Base-by-base conservation (phyloP, 2,329 filamentous ascomycete species). In the Trichoderma breve region DNA sequence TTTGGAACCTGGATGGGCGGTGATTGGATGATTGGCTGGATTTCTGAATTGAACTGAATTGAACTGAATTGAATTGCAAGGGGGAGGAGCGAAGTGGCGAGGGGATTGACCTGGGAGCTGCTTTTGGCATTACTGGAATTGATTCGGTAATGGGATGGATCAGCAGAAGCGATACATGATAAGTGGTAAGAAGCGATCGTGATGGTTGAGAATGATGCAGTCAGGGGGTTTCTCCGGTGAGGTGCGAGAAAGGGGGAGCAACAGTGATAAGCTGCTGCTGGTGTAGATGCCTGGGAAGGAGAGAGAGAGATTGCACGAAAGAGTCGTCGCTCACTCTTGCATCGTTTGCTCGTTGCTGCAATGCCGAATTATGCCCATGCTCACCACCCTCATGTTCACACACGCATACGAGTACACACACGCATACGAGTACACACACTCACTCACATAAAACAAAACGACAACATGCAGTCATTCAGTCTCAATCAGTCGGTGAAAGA, bases 91-190 rank as follows among this genome's bases (percentile, higher is more conserved):
- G 28, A 26, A 18, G 18, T 32, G 26, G 55, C 32, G 36, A 61
- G 58, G 43, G 18, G 36, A 12, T 21, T 47, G 30, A 28, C 47
- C 60, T 63, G 60, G 34, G 24, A 55, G 14, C 12, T 64, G 28
- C 24, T 26, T 58, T 43, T 43, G 24, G 14, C 39, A 53, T 70
- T 70, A 70, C 66, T 61, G 66, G 66, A 70, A 70, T 70, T 70
- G 57, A 70, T 70, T 70, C 66, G 66, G 66, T 62, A 70, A 70
- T 70, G 66, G 63, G n/a, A 69, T 70, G 66, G 63, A 6, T 6
- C 8, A 61, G 34, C 39, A 36, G 18, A 36, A 43, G 39, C 39
- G 39, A 43, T 43, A 43, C 1, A 51, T 6, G 57, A 69, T 60
- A 39, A 60, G 53, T 60, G 65, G 39, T 43, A 7, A 39, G 39